Evolutionary conservation across 176 grass and related monocot genomes (phyloP), one percentile per base, ranked within the genome.

Genomic region (Miscanthus lutarioriparius): DNA sequence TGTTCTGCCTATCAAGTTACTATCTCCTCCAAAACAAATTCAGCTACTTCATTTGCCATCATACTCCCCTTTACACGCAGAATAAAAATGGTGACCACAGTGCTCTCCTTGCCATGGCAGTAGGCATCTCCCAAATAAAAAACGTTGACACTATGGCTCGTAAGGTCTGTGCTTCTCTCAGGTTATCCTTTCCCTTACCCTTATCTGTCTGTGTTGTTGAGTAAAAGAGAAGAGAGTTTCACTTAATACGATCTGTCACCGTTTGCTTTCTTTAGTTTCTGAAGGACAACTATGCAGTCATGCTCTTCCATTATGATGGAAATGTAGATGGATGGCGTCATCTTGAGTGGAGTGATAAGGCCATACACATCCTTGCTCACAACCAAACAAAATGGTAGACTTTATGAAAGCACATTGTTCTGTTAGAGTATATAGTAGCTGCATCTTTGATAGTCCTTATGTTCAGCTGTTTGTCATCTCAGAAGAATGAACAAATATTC

Each of bases 341-440:
- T 80, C 89, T 98, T 20, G 76, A 91, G 63, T 98, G 96, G 96
- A 93, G 90, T 71, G 78, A 87, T 61, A 95, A 91, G 83, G 96
- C 89, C 66, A 85, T 98, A 73, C 96, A 98, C 65, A 78, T 98
- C 75, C 80, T 95, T 25, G 96, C 96, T 63, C 84, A 85, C 75
- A 98, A 98, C 67, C 96, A 98, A 82, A 98, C 96, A 22, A 98
- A 98, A 85, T 98, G 96, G 96, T 98, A 93, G 93, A 80, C 54
- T 70, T 2, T 2, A 15, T 4, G 0, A 16, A 47, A 67, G 8
- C 4, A 64, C 28, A 61, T 49, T 16, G 14, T 17, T 72, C 9
- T 56, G 23, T 54, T 37, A 38, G 43, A 22, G 51, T 56, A 16
- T 76, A 25, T 14, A 13, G 16, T 39, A 25, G 35, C 36, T 32